These are phyloP conservation scores for Monosporascus sp. DNA, from an alignment of 2,329 filamentous ascomycete species.

Conservation along the genomic window DNA sequence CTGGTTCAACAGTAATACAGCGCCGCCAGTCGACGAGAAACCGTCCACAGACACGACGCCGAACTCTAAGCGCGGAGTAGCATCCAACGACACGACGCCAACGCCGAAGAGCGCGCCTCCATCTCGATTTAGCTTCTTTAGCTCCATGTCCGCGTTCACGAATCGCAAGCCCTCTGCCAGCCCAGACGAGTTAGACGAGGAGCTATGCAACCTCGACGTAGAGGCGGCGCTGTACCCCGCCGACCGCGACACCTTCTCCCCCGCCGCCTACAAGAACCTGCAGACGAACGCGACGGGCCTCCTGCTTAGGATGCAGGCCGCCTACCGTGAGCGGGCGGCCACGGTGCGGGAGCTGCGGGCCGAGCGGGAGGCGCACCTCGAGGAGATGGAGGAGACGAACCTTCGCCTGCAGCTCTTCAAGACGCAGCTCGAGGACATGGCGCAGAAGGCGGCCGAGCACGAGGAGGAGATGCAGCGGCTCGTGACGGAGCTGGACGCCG, in stretches of 20 bases:
- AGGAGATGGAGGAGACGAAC: slow-evolving; percentile 52
- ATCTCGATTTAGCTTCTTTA: slow-evolving; percentile 42
- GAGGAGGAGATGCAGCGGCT: slow-evolving; percentile 46
- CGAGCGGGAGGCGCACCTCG: slow-evolving; percentile 48
- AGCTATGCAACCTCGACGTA: slow-evolving; percentile 51
- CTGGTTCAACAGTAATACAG: slow-evolving; percentile 27
- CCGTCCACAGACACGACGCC: slow-evolving; percentile 28
- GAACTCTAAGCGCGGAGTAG: slow-evolving; percentile 23
- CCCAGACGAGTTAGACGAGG: slow-evolving; percentile 36
- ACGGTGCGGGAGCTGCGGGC: slow-evolving; percentile 46
- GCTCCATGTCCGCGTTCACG: slow-evolving; percentile 40
- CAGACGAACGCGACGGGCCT: slow-evolving; percentile 52
- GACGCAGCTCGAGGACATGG: slow-evolving; percentile 56
- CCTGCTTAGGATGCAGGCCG: slow-evolving; percentile 50
- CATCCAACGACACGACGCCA: slow-evolving; percentile 23
- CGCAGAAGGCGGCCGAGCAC: slow-evolving; percentile 46
- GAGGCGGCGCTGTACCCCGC: slow-evolving; percentile 48
- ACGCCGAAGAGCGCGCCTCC: slow-evolving; percentile 31
- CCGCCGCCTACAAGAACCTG: slow-evolving; percentile 56
- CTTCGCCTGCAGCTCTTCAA: slow-evolving; percentile 49
- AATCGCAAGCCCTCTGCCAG: slow-evolving; percentile 24
- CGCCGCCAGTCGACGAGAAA: slow-evolving; percentile 17
- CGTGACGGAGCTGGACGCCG: slow-evolving; percentile 45
- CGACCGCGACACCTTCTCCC: slow-evolving; percentile 49
- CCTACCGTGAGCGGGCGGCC: slow-evolving; percentile 49